Evolutionary conservation across 805 yeast genomes (phyloP), one percentile per base, ranked within the genome.

Genomic region (Wickerhamiella alocasiicola): DNA sequence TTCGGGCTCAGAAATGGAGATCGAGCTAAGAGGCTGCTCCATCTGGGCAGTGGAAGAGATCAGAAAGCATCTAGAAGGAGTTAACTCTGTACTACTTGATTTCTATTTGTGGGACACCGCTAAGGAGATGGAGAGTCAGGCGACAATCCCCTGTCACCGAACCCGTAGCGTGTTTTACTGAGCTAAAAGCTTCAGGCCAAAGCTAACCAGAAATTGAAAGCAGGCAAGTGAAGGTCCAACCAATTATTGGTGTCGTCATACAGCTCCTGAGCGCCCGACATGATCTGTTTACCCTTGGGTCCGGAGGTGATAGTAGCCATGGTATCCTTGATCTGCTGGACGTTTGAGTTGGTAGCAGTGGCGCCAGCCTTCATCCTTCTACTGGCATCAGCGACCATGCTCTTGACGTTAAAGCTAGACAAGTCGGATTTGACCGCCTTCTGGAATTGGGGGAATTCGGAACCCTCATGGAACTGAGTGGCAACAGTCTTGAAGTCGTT

Each of bases 21-120:
- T 65, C 9, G 70, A 65, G 47, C 52, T 65, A n/a, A 51, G 70
- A 2, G 66, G 62, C 3, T 61, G 66, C 48, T 56, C 66, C 6
- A 66, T 65, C 23, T 55, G 59, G 58, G 61, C 65, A 5, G 70
- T 65, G 1, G 69, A 66, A 44, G 50, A 44, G 15, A 55, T 65
- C 7, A 38, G 40, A n/a, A 11, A 32, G 11, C 48, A 51, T 19
- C 51, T 59, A 3, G 24, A 34, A 5, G 31, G 35, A 2, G 44
- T 58, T 35, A 65, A 65, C 43, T 55, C 68, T 11, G 57, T 65
- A 28, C 52, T 65, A 18, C 50, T 64, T 7, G 70, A 65, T 47
- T 65, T 66, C 46, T 65, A 61, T 39, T 49, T 65, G 23, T 65
- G 70, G 70, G 70, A 65, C 40, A 54, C 65, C 3, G 70, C 70